Conservation (phyloP, 306 rosid genomes). For the Clitoria ternatea region DNA sequence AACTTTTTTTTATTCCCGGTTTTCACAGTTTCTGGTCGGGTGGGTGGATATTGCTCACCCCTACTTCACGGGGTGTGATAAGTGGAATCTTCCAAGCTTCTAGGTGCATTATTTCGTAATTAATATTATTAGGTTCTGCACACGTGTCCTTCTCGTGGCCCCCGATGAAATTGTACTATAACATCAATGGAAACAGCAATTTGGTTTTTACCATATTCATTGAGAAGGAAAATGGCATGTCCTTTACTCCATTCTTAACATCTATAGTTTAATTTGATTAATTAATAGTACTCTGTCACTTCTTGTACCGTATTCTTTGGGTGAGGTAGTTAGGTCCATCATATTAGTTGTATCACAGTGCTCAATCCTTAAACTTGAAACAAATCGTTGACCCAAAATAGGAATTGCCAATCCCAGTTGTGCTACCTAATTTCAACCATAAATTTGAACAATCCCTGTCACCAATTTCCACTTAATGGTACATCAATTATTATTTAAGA, state of each 20-base stretch:
- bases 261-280: not conserved
- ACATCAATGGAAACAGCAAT: conserved; percentile 5
- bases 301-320: not conserved
- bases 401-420: not conserved
- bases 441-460: too few relatives aligned
- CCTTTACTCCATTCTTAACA: not conserved
- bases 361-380: not conserved
- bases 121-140: not conserved
- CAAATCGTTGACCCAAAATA: conserved; percentile 6
- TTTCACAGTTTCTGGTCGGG: too few relatives aligned
- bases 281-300: not conserved
- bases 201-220: not conserved
- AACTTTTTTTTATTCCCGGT: too few relatives aligned
- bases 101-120: not conserved
- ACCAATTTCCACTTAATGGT: too few relatives aligned
- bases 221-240: not conserved
- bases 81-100: too few relatives aligned
- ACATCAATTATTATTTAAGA: too few relatives aligned
- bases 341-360: not conserved
- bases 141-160: not conserved
- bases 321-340: not conserved
- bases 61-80: too few relatives aligned
- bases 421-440: not conserved
- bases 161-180: conserved; percentile 4
- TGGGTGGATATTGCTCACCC: too few relatives aligned